Conservation (phyloP, 495 filamentous ascomycete genomes). For the Friedmanniomyces simplex region DNA sequence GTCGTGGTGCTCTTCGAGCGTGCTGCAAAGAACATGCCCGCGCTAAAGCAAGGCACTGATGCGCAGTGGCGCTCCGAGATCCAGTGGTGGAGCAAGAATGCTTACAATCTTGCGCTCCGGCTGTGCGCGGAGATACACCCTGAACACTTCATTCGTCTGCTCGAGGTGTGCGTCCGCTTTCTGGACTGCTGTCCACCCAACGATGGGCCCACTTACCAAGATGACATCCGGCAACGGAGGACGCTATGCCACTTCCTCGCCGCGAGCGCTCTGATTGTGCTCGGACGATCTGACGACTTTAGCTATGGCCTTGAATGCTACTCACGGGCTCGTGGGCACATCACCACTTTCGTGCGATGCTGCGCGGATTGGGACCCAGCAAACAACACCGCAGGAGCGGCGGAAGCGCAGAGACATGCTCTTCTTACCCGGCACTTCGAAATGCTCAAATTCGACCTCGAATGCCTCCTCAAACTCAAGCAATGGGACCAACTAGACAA, state of each 20-base stretch:
- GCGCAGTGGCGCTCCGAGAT: conserved; percentile 46
- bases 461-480: conserved; percentile 56
- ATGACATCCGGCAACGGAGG: conserved; percentile 46
- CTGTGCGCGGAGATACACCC: conserved; percentile 46
- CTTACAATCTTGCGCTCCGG: conserved; percentile 63
- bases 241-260: conserved; percentile 62
- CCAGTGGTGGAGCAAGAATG: conserved; percentile 71
- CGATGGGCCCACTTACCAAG: conserved; percentile 28
- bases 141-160: conserved; percentile 42
- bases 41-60: conserved; percentile 21
- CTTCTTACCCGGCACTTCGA: conserved; percentile 27
- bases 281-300: conserved; percentile 50
- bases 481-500: conserved; percentile 55
- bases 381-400: conserved; percentile 17
- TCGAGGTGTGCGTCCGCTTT: conserved; percentile 52
- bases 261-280: conserved; percentile 44
- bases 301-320: conserved; percentile 50
- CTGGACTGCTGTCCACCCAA: conserved; percentile 48
- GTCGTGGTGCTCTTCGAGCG: conserved; percentile 54
- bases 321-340: conserved; percentile 43
- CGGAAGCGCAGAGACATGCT: conserved; percentile 32
- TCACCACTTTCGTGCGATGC: conserved; percentile 41
- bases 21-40: conserved; percentile 34
- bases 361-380: conserved; percentile 18
- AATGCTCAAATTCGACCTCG: conserved; percentile 65